These are phyloP conservation scores for Wakefieldia striispora DNA, from an alignment of 768 basidiomycete genomes.

Conservation along the genomic window DNA sequence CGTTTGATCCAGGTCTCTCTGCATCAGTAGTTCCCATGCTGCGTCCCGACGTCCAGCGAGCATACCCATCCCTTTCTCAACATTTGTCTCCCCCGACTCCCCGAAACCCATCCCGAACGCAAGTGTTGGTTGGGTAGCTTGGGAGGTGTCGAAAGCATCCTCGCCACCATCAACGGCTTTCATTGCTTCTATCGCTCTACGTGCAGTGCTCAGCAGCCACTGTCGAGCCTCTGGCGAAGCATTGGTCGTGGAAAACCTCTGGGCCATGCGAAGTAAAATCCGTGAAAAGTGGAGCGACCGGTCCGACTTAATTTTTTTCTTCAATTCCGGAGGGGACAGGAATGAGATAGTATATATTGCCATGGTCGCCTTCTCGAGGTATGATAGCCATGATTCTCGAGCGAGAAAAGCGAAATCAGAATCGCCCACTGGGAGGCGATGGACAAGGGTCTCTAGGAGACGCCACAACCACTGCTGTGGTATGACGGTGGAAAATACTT, in stretches of 20 bases:
- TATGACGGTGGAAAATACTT: constrained; percentile 61
- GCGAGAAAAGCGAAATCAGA: constrained; percentile 66
- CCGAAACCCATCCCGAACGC: constrained; percentile 87
- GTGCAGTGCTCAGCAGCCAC: constrained; percentile 53
- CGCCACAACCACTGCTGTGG: constrained; percentile 55
- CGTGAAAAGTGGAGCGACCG: constrained; percentile 64
- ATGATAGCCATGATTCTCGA: constrained; percentile 70
- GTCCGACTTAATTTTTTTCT: constrained; percentile 65
- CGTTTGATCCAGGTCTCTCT: constrained; percentile 68
- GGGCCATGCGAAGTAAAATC: constrained; percentile 70
- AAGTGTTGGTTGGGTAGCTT: constrained; percentile 56
- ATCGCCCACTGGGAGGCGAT: constrained; percentile 79
- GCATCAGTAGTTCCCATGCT: constrained; percentile 69
- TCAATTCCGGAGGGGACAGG: constrained; percentile 72
- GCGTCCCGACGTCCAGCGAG: constrained; percentile 70
- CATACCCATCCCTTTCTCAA: constrained; percentile 74
- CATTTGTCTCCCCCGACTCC: constrained; percentile 61
- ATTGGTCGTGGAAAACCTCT: constrained; percentile 51
- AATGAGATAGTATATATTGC: constrained; percentile 87
- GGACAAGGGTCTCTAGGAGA: constrained; percentile 69
- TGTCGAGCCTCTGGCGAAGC: constrained; percentile 50
- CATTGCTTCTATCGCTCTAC: constrained; percentile 72
- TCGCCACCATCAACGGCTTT: constrained; percentile 75
- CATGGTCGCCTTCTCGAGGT: constrained; percentile 76
- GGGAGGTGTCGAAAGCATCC: constrained; percentile 70